Percentiles rank a stretch among this genome's conserved stretches.
Evolutionary conservation across 441 rosid genomes (phyloP).

Genomic region (Arabidopsis lyrata): DNA sequence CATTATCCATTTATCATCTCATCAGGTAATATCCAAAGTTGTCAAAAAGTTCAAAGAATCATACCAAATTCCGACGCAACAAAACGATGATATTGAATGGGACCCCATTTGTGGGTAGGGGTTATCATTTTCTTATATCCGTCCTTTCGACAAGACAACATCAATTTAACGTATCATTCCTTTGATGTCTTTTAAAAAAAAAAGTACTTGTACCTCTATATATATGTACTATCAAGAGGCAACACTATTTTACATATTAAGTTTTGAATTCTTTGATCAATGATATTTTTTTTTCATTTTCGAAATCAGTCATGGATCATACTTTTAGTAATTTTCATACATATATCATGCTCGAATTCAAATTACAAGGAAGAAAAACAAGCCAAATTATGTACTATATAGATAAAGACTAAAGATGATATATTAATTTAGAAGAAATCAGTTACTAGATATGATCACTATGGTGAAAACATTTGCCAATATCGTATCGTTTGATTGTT

Average conservation of each 20-base stretch:
- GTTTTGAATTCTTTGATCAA: background rate
- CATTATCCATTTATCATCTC: conserved; percentile 29
- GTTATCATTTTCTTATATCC: conserved; percentile 16
- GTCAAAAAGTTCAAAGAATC: conserved; percentile 25
- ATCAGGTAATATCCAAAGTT: conserved; percentile 32
- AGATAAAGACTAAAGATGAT: too few species aligned
- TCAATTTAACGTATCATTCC: conserved; percentile 31
- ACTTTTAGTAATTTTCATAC: background rate
- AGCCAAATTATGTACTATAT: background rate
- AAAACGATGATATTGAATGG: conserved; percentile 25
- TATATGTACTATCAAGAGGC: conserved; percentile 17
- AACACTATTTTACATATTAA: conserved; percentile 7
- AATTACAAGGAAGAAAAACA: background rate
- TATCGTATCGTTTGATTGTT: background rate
- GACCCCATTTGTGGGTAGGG: conserved; percentile 33
- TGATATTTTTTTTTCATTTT: background rate
- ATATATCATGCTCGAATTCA: background rate
- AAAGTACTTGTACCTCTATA: background rate
- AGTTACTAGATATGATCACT: background rate
- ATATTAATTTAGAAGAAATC: background rate
- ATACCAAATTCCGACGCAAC: conserved; percentile 35
- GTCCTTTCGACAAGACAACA: conserved; percentile 21
- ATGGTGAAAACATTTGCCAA: background rate
- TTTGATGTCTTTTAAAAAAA: background rate
- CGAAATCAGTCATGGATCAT: background rate